Evolutionary conservation across 179 eudicot species (phyloP).

Genomic region (Amaranthus tricolor): DNA sequence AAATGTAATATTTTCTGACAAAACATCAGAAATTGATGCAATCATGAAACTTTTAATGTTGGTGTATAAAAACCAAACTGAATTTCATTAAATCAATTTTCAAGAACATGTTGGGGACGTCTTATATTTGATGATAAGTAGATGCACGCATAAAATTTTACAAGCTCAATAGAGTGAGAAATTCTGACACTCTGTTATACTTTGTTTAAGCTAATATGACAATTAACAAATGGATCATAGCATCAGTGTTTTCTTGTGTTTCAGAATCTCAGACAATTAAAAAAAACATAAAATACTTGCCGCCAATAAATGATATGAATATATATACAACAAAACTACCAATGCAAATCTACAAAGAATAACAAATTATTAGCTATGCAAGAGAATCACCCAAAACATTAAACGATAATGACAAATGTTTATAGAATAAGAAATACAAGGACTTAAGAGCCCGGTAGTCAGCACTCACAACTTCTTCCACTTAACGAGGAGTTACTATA

Average conservation of each 20-base stretch:
- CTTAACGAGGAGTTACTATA: conserved; percentile 45
- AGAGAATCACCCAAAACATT: no score
- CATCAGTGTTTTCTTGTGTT: background rate
- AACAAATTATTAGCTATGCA: no score
- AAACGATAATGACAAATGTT: background rate
- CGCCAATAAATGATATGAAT: no score
- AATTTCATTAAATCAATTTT: no score
- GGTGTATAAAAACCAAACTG: background rate
- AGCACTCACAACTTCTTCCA: conserved; percentile 74
- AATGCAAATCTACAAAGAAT: background rate
- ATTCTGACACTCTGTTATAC: background rate
- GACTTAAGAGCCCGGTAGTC: background rate
- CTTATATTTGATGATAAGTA: background rate
- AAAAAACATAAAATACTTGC: background rate
- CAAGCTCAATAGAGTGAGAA: background rate
- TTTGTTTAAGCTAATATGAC: background rate
- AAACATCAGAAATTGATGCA: background rate
- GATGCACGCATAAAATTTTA: background rate
- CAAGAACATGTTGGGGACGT: no score
- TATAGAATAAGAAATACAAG: background rate
- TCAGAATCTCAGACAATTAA: no score
- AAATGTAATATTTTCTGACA: no score
- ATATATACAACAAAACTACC: no score
- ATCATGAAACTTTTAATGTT: background rate
- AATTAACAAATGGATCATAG: background rate